Base-by-base conservation (phyloP, 192 early-diverging fungal genomes). In the Physocladia obscura region DNA sequence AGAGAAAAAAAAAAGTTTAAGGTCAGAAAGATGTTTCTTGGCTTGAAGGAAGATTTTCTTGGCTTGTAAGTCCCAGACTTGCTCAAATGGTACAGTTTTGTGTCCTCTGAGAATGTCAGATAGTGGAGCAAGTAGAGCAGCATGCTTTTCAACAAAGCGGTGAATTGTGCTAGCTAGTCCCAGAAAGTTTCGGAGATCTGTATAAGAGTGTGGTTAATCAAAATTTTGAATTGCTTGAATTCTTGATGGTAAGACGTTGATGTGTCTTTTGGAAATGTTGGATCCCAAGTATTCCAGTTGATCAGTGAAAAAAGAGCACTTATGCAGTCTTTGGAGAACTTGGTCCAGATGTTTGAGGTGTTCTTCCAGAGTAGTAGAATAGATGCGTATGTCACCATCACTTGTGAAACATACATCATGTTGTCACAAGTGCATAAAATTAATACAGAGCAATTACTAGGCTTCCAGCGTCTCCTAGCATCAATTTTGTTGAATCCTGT, bases 341-440 rank as follows among this genome's bases (percentile, higher is more conserved):
- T 31, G 13, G 5, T 63, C 37, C 17, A 76, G 19, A 34, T 79
- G 76, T 1, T 32, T 1, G 1, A 39, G 2, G 56, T 82, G 39
- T 39, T 69, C 0, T 49, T 67, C 0, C 4, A 26, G 2, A 13
- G 35, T 31, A 13, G 62, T 27, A 0, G 77, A 83, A 57, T 64
- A 86, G 0, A 88, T 77, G 2, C 83, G 61, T 19, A 88, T 79
- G 60, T 86, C 80, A 47, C 86, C 82, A 1, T n/a, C n/a, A n/a
- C n/a, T n/a, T n/a, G n/a, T n/a, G n/a, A n/a, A n/a, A n/a, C n/a
- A n/a, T n/a, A n/a, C n/a, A n/a, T n/a, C n/a, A n/a, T n/a, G n/a
- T n/a, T n/a, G n/a, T n/a, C n/a, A n/a, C n/a, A n/a, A n/a, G n/a
- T n/a, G n/a, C n/a, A n/a, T n/a, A n/a, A n/a, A n/a, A n/a, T n/a